Evolutionary conservation across 805 yeast genomes (phyloP), one percentile per base, ranked within the genome.

Genomic region (Maudiozyma turicensis): DNA sequence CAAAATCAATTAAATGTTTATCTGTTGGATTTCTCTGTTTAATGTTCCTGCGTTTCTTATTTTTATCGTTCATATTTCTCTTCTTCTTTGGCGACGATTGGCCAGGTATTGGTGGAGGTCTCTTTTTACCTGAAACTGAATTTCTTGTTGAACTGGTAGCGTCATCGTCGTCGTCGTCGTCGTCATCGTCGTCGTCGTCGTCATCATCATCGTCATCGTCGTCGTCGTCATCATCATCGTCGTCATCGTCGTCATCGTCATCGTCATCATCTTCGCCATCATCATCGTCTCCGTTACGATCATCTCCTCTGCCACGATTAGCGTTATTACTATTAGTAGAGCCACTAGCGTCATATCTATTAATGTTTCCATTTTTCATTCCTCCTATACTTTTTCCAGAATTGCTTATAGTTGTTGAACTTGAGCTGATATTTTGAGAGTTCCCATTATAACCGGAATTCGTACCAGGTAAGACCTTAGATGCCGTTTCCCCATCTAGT

Each of bases 1-100:
- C 95, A 44, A 89, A 95, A 65, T 89, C 95, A 28, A 89, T 63
- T n/a, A 58, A 45, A 44, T 62, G 67, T 89, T 4, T 95, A 90
- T 29, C 90, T 84, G 67, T 86, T 77, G 50, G 81, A 73, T 66
- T 84, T 81, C 45, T 80, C 67, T 41, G 74, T 66, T 33, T 78
- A 46, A 58, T 77, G 71, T 64, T 73, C 62, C 64, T 60, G 59
- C 54, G 68, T 64, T 61, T 62, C 61, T 51, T 67, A 56, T 54
- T 68, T 59, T 49, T 64, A 50, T 46, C 48, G 6, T 54, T 44
- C 8, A 29, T 38, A n/a, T 42, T 42, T 34, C n/a, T 26, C 28
- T 39, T 39, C 5, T 34, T 43, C 15, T 33, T 15, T 9, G 29
- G 14, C 8, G 26, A n/a, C 9, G 38, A 15, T 31, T 43, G 38